Evolutionary conservation across 768 basidiomycete species (phyloP), one percentile per base, ranked within the genome.

Genomic region (Leccinum boreale): DNA sequence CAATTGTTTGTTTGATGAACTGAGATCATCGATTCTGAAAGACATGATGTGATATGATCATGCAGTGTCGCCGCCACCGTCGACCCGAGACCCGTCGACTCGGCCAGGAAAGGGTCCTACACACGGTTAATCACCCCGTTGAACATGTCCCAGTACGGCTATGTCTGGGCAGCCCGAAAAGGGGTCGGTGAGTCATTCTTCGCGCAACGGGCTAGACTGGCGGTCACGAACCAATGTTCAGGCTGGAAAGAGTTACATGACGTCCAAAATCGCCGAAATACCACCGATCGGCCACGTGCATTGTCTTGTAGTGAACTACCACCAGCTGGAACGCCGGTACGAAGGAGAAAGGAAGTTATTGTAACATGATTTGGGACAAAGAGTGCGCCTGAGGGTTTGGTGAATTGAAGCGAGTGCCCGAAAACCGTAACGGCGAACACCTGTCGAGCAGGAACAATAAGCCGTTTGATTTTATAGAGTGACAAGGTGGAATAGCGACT

Each of bases 241-340:
- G 28, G 29, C 49, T 55, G 42, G 45, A 63, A 52, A 45, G 17
- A 42, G 39, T 19, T 28, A 53, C 52, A 33, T 44, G 19, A 19
- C 19, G 19, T 19, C 46, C 45, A 45, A 50, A 51, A 33, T 42
- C 44, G 57, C 56, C 58, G 56, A 55, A 65, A 66, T 61, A 50
- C 60, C 14, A 58, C 67, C 67, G 64, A 56, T 45, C 29, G 49
- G 50, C 31, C 55, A 55, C 58, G 33, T 53, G 56, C 50, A 28
- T 11, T 36, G 55, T 53, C 48, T 12, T 52, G 54, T 23, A 12
- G 52, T 51, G 50, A 46, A n/a, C 49, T 46, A 21, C 42, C 19
- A 19, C 36, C 29, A 55, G 42, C n/a, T 19, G 42, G 42, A 44
- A 19, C 42, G 19, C 39, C 10, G 4, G 39, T 42, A 42, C 10